Percentiles rank a stretch among this genome's conserved stretches.
Conservation (phyloP, 2,329 filamentous ascomycete genomes). For the Niveomyces coronatus region DNA sequence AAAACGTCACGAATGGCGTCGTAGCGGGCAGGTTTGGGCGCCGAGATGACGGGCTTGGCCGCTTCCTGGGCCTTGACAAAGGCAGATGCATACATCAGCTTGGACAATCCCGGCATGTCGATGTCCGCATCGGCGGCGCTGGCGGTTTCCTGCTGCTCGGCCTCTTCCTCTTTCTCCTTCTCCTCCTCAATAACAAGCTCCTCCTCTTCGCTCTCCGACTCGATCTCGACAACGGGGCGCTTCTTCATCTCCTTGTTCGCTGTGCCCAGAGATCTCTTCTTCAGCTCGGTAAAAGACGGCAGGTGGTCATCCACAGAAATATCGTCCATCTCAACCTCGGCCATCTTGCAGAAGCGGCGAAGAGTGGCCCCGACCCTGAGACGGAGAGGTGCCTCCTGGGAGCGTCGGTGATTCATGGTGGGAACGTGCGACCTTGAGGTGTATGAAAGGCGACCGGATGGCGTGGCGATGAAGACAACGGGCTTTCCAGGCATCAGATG, state of each 20-base stretch:
- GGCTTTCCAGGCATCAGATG: constrained; percentile 36
- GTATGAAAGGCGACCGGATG: constrained; percentile 36
- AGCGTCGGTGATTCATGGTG: constrained; percentile 24
- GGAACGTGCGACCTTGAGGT: constrained; percentile 34
- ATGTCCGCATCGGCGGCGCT: constrained; percentile 6
- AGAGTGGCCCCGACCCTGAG: constrained; percentile 25
- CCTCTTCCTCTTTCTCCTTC: constrained; percentile 1
- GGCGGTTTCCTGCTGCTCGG: constrained; percentile 12
- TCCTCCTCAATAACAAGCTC: constrained; percentile 14
- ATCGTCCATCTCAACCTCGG: constrained; percentile 23
- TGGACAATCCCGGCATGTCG: constrained; percentile 10
- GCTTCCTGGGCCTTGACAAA: constrained; percentile 13
- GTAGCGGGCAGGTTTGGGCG: constrained; percentile 15
- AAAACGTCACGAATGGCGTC: constrained; percentile 31
- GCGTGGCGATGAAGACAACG: constrained; percentile 37
- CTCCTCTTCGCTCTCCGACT: constrained; percentile 18
- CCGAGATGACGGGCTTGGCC: constrained; percentile 3
- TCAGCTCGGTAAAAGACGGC: constrained; percentile 23
- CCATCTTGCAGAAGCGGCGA: constrained; percentile 27
- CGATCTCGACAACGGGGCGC: constrained; percentile 18
- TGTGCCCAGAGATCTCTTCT: constrained; percentile 25
- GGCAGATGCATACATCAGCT: constrained; percentile 14
- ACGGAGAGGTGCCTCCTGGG: constrained; percentile 23
- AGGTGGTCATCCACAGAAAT: constrained; percentile 23
- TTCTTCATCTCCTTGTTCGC: constrained; percentile 23